phyloP scores from a whole-genome alignment of 176 grass and related monocot species.

The Rhipidocladum racemiflorum region DNA sequence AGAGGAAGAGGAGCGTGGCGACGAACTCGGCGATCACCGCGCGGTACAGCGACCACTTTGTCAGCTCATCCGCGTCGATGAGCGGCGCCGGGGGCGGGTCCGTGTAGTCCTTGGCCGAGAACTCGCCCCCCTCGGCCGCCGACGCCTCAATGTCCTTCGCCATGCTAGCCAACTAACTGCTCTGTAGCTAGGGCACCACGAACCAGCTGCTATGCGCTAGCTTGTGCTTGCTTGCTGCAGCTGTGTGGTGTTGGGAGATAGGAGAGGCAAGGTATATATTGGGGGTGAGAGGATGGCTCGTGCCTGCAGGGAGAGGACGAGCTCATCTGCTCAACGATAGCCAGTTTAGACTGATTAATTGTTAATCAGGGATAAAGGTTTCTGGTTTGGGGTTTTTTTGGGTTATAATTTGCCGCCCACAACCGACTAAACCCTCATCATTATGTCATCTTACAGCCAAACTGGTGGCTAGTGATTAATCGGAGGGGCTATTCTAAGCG shows the following conservation, averaged over 20 bases:
- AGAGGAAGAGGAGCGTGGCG: constrained; percentile 86
- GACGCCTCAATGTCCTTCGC: constrained; percentile 71
- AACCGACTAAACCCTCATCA: constrained; percentile 61
- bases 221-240: constrained; percentile 17
- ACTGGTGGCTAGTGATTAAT: constrained; percentile 35
- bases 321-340: constrained; percentile 29
- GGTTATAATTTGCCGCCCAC: constrained; percentile 66
- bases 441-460: constrained; percentile 30
- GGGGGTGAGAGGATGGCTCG: background rate
- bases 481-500: constrained; percentile 14
- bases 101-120: constrained; percentile 75
- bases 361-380: constrained; percentile 23
- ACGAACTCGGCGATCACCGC: constrained; percentile 84
- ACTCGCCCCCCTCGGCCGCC: constrained; percentile 33
- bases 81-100: constrained; percentile 81
- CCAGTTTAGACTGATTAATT: constrained; percentile 34
- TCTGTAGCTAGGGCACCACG: background rate
- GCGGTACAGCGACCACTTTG: constrained; percentile 81
- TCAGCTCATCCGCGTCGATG: constrained; percentile 61
- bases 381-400: constrained; percentile 7
- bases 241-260: constrained; percentile 29
- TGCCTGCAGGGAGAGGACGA: constrained; percentile 15
- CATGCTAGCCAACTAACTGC: constrained; percentile 33
- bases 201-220: background rate
- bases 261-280: constrained; percentile 50